These are phyloP conservation scores for Ceratopteris richardii DNA, from an alignment of 75 land plant genomes.

Conservation along the genomic window DNA sequence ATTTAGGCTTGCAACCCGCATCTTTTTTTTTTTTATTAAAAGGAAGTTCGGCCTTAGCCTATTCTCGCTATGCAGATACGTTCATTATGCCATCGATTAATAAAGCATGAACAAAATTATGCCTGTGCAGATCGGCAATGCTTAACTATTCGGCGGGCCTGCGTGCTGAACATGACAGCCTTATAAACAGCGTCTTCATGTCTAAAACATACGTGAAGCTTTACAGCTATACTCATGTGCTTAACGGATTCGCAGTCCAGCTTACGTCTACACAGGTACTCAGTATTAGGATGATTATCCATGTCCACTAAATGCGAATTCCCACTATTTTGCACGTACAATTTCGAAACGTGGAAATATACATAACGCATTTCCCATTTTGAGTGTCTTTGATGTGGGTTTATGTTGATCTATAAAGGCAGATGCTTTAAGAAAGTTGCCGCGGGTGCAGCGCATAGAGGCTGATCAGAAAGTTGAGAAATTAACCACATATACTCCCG, in stretches of 20 bases:
- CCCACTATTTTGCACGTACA: too few relatives aligned
- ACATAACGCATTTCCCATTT: too few relatives aligned
- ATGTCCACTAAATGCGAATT: not conserved
- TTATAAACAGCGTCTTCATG: conserved; percentile 47
- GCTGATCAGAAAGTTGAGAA: conserved; percentile 58
- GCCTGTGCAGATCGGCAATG: too few relatives aligned
- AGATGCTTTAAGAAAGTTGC: conserved; percentile 37
- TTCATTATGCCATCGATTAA: too few relatives aligned
- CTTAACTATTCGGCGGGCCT: conserved; percentile 55
- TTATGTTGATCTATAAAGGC: conserved; percentile 28
- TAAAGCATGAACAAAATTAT: too few relatives aligned
- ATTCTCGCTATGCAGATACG: too few relatives aligned
- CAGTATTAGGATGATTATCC: too few relatives aligned
- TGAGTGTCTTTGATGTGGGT: too few relatives aligned
- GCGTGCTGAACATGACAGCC: conserved; percentile 52
- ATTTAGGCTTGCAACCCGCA: too few relatives aligned
- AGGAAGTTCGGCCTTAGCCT: too few relatives aligned
- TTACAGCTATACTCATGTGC: conserved; percentile 68
- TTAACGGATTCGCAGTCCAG: conserved; percentile 72
- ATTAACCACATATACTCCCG: conserved; percentile 78
- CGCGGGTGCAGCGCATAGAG: conserved; percentile 52
- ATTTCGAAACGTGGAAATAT: not conserved
- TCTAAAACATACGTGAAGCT: conserved; percentile 50
- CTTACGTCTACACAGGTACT: conserved; percentile 62
- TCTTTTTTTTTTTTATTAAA: too few relatives aligned